Conservation (phyloP, 345 rosid genomes). For the Syzygium oleosum region DNA sequence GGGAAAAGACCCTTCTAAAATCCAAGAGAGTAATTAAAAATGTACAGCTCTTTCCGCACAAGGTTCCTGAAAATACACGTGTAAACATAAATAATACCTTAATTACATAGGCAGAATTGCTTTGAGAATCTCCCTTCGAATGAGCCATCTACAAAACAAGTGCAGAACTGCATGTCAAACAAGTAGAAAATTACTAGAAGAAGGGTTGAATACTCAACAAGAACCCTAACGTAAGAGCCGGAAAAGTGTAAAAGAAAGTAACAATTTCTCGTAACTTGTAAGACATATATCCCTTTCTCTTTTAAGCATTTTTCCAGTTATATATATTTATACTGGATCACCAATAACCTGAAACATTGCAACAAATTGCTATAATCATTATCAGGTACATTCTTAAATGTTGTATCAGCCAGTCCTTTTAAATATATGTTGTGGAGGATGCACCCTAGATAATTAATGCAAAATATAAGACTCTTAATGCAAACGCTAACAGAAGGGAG, state of each 20-base stretch:
- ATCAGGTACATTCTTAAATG: not conserved
- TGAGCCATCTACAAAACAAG: constrained; percentile 80
- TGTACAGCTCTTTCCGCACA: not conserved
- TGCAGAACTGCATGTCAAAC: constrained; percentile 86
- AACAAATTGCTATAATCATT: not conserved
- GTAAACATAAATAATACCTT: constrained; percentile 27
- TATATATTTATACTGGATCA: not conserved
- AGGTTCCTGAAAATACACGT: not conserved
- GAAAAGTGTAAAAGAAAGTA: not conserved
- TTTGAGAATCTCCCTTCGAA: constrained; percentile 53
- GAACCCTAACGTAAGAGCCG: not conserved
- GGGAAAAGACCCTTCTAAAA: not conserved
- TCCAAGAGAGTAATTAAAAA: not conserved
- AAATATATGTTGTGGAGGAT: too few relatives aligned
- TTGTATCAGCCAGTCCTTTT: not conserved
- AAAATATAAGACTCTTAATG: not conserved
- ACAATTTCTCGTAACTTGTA: not conserved
- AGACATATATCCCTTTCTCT: not conserved
- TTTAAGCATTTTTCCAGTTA: not conserved
- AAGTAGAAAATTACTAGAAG: constrained; percentile 53
- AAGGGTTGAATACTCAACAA: constrained; percentile 1
- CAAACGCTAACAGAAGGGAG: not conserved
- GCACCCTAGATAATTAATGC: not conserved
- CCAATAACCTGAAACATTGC: not conserved
- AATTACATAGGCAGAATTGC: constrained; percentile 64